These are phyloP conservation scores for Fagopyrum tataricum DNA, from an alignment of 148 eudicot genomes.

Conservation along the genomic window DNA sequence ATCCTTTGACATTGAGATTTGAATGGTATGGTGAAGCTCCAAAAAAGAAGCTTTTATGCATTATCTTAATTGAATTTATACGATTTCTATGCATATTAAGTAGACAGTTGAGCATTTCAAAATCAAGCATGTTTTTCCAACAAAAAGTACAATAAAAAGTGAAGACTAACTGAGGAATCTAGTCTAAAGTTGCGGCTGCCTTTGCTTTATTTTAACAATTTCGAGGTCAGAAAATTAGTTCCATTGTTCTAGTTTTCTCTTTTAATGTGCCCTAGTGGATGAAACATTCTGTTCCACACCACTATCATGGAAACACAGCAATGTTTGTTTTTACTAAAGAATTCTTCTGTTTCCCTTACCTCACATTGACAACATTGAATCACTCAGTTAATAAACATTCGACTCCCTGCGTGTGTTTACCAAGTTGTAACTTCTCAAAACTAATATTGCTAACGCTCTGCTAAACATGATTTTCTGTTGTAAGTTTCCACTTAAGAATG, in stretches of 20 bases:
- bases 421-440: background rate
- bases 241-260: background rate
- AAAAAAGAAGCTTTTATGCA: background rate
- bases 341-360: background rate
- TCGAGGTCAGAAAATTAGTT: background rate
- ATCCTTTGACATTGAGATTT: background rate
- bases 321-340: background rate
- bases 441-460: background rate
- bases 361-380: background rate
- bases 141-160: background rate
- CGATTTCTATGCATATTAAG: slow-evolving; percentile 1
- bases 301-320: background rate
- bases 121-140: background rate
- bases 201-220: background rate
- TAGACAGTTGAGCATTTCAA: background rate
- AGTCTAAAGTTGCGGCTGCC: slow-evolving; percentile 3
- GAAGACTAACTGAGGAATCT: background rate
- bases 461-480: background rate
- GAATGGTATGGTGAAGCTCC: background rate
- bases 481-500: background rate
- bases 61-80: background rate
- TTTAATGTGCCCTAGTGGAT: slow-evolving; percentile 3
- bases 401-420: background rate
- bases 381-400: background rate
- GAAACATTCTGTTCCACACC: background rate